phyloP scores from a whole-genome alignment of 768 basidiomycete species.

The Tylopilus balloui region DNA sequence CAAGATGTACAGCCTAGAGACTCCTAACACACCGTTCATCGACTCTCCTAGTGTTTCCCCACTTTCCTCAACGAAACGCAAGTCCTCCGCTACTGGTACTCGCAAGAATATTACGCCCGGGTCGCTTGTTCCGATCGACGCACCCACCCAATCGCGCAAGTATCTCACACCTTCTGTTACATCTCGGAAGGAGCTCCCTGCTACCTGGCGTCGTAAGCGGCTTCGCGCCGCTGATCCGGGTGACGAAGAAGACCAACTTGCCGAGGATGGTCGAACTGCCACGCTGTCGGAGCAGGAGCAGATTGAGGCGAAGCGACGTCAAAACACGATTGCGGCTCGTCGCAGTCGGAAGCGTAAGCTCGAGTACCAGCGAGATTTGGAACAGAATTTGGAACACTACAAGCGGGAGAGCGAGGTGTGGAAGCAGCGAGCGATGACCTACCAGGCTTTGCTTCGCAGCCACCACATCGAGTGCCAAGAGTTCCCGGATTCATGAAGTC shows the following conservation, averaged over 20 bases:
- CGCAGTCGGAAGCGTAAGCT: constrained; percentile 73
- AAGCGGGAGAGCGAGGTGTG: constrained; percentile 59
- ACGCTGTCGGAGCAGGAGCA: constrained; percentile 57
- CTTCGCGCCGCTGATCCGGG: constrained; percentile 43
- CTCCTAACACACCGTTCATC: constrained; percentile 49
- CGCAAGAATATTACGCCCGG: constrained; percentile 67
- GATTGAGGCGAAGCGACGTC: constrained; percentile 72
- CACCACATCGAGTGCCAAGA: constrained; percentile 57
- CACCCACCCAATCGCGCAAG: constrained; percentile 76
- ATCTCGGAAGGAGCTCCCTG: constrained; percentile 75
- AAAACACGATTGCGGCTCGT: constrained; percentile 84
- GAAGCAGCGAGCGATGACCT: constrained; percentile 49
- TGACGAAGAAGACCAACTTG: constrained; percentile 43
- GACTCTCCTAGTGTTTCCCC: constrained; percentile 35
- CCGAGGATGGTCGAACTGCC: constrained; percentile 28
- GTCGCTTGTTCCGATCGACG: constrained; percentile 62
- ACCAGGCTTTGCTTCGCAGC: constrained; percentile 49
- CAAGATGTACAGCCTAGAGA: constrained; percentile 41
- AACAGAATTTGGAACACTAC: constrained; percentile 49
- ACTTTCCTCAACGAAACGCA: constrained; percentile 24
- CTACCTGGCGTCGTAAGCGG: constrained; percentile 65
- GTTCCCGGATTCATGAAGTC: constrained; percentile 33
- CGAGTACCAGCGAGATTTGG: constrained; percentile 61
- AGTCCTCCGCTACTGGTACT: constrained; percentile 53
- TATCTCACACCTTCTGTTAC: constrained; percentile 71